phyloP scores from a whole-genome alignment of 106 monocot genomes.

The Dendrobium catenatum region DNA sequence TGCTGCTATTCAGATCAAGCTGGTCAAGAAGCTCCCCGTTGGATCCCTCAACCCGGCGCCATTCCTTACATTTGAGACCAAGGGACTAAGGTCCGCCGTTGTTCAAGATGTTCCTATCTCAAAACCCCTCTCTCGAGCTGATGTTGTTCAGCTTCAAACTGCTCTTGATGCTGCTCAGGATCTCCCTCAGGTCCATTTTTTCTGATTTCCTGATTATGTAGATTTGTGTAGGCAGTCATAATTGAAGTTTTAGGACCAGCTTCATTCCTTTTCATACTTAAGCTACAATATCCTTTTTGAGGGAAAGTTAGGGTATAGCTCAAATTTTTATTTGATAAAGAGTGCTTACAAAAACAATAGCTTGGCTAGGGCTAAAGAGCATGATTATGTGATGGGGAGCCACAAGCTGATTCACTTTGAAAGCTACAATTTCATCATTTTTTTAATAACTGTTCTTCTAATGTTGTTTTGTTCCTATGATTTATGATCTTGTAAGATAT shows the following conservation, averaged over 20 bases:
- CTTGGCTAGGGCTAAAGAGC: no score
- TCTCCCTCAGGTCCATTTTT: slow-evolving; percentile 56
- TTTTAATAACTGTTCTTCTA: no score
- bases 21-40: slow-evolving; percentile 84
- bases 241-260: not conserved
- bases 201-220: not conserved
- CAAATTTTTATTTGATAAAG: no score
- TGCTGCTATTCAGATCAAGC: slow-evolving; percentile 70
- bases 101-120: slow-evolving; percentile 98
- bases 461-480: no score
- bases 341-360: no score
- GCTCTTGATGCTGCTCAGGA: slow-evolving; percentile 78
- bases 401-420: no score
- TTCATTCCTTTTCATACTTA: no score
- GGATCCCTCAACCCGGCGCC: slow-evolving; percentile 64
- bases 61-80: slow-evolving; percentile 89
- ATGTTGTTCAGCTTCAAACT: slow-evolving; percentile 62
- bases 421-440: no score
- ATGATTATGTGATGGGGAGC: no score
- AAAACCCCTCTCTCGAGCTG: slow-evolving; percentile 65
- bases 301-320: no score
- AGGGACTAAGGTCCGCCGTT: slow-evolving; percentile 70
- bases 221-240: not conserved
- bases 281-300: no score
- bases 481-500: no score